Evolutionary conservation across 2,329 filamentous ascomycete genomes (phyloP), one percentile per base, ranked within the genome.

Genomic region (Nannizzia gypsea): DNA sequence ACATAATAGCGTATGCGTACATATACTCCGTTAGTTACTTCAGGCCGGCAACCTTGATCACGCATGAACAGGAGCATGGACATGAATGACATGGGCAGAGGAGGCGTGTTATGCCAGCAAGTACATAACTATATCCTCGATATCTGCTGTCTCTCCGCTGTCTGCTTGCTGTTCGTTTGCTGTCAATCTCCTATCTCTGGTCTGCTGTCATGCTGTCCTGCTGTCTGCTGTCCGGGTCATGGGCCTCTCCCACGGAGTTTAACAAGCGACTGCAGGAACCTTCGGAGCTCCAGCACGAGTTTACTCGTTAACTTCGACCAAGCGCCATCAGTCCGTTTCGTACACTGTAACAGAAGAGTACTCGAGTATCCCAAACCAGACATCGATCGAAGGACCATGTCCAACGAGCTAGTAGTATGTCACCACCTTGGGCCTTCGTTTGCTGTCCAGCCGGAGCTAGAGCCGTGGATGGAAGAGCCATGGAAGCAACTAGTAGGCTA

Each of bases 241-340:
- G 46, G 46, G 17, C 17, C 13, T 20, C 13, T 20, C 20, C 20
- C 5, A 22, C 46, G 46, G 46, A 52, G 24, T 52, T 52, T 52
- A 52, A 31, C 20, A 52, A 31, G 46, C 46, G 46, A 52, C 46
- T 52, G 46, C 46, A 52, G 46, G 46, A 52, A 52, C 46, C 24
- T 52, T 52, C 22, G 24, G 11, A 6, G 46, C 22, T 52, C 31
- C 8, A 34, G 31, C 31, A 34, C 31, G 8, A 34, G 31, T 11
- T 34, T 34, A 34, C 31, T 34, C 31, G n/a, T 31, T n/a, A 15
- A 17, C 38, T 42, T n/a, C n/a, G n/a, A n/a, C n/a, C n/a, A 52
- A 24, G 22, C 46, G 44, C 44, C 44, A 48, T 48, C 44, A 15
- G 22, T 11, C 9, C 17, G 44, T 48, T 48, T 26, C 20, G 17